Evolutionary conservation across 1,284 basidiomycete species (phyloP).

Genomic region (Sporisorium reilianum): DNA sequence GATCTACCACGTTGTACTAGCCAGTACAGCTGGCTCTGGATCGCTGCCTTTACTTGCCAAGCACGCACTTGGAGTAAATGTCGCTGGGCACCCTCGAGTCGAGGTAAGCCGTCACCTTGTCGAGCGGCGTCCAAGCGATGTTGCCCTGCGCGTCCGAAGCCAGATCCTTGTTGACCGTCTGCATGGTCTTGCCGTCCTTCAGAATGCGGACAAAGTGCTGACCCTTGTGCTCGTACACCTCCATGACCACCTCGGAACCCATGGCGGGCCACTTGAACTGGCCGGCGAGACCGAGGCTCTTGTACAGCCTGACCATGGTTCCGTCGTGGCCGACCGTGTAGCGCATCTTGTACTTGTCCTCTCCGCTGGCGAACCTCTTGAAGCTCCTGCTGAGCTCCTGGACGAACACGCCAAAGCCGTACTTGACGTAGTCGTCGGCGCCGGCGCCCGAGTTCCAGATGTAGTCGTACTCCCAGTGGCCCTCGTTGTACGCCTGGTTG

Average conservation of each 20-base stretch:
- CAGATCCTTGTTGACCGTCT: slow-evolving; percentile 21
- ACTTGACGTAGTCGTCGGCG: slow-evolving; percentile 56
- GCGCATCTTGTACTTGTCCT: slow-evolving; percentile 40
- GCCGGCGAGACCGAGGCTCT: slow-evolving; percentile 39
- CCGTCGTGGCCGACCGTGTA: slow-evolving; percentile 58
- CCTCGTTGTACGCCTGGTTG: slow-evolving; percentile 50
- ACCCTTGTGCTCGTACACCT: slow-evolving; percentile 38
- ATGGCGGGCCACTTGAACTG: slow-evolving; percentile 50
- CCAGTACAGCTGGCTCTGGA: no score
- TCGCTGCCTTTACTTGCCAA: slow-evolving; percentile 17
- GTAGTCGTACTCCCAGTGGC: slow-evolving; percentile 60
- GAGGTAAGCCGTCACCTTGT: slow-evolving; percentile 43
- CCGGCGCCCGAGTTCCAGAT: slow-evolving; percentile 54
- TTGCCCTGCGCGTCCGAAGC: slow-evolving; percentile 16
- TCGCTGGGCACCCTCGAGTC: slow-evolving; percentile 43
- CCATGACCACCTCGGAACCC: slow-evolving; percentile 50
- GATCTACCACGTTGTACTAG: no score
- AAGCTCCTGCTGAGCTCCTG: slow-evolving; percentile 43
- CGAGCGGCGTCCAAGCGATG: slow-evolving; percentile 28
- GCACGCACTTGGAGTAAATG: slow-evolving; percentile 46
- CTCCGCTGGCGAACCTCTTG: slow-evolving; percentile 12
- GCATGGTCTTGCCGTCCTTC: slow-evolving; percentile 40
- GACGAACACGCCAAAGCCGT: slow-evolving; percentile 50
- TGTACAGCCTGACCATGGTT: slow-evolving; percentile 58
- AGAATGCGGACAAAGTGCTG: slow-evolving; percentile 28